Evolutionary conservation across 2,329 filamentous ascomycete species (phyloP).

Genomic region (Sphaceloma murrayae): DNA sequence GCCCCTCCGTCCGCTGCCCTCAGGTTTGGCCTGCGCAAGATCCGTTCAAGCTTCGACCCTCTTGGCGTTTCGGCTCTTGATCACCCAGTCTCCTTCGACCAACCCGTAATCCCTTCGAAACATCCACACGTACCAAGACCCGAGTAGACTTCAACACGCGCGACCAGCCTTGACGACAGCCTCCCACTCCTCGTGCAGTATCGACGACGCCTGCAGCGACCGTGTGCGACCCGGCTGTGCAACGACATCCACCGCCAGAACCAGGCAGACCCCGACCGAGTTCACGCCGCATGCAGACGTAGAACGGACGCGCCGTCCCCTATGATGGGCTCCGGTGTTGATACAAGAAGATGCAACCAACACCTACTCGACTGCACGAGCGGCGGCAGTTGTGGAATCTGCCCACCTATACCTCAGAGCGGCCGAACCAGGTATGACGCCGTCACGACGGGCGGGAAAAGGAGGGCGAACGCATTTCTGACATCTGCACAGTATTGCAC

Average conservation of each 20-base stretch:
- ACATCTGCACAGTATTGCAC: slow-evolving; percentile 44
- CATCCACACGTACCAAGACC: slow-evolving; percentile 8
- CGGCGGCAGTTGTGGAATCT: slow-evolving; percentile 30
- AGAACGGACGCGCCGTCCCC: slow-evolving; percentile 12
- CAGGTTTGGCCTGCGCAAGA: slow-evolving; percentile 5
- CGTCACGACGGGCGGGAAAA: background rate
- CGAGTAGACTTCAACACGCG: slow-evolving; percentile 1
- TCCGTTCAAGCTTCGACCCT: slow-evolving; percentile 9
- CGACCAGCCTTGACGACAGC: background rate
- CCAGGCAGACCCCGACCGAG: slow-evolving; percentile 1
- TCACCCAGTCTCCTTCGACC: slow-evolving; percentile 9
- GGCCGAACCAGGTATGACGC: slow-evolving; percentile 6
- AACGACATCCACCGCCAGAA: background rate
- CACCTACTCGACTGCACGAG: slow-evolving; percentile 15
- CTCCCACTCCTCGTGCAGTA: background rate
- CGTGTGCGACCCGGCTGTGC: background rate
- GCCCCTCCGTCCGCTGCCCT: background rate
- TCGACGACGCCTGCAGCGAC: background rate
- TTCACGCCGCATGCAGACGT: slow-evolving; percentile 12
- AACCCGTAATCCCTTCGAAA: background rate
- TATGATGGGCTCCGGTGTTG: slow-evolving; percentile 11
- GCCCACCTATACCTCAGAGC: slow-evolving; percentile 18
- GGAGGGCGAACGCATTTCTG: background rate
- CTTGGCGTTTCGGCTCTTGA: slow-evolving; percentile 14
- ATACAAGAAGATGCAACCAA: slow-evolving; percentile 13